Evolutionary conservation across 192 early-diverging fungal species (phyloP), one percentile per base, ranked within the genome.

Genomic region (Coemansia guatemalensis): DNA sequence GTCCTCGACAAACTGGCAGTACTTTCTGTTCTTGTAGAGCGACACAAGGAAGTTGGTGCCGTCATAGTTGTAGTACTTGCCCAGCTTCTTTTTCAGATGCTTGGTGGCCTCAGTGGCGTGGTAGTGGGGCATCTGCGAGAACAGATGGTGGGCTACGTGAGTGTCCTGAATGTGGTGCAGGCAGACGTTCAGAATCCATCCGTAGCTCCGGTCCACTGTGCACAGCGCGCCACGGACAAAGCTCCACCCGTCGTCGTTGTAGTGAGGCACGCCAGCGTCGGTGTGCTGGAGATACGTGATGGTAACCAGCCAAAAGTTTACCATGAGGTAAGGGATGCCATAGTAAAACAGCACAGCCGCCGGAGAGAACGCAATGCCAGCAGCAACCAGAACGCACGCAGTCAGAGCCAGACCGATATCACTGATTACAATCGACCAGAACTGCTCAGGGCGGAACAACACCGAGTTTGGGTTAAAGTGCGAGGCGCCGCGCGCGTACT

Each of bases 71-170:
- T 98, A 98, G 74, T 92, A 87, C 55, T 86, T 76, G 26, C 93
- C 95, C 35, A 96, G 78, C 53, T 88, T 82, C 83, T 89, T 86
- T 79, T 90, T 89, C 48, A 97, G 71, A 53, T 89, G 86, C 33
- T 62, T 62, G 22, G 96, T 98, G 3, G 96, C 96, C 74, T 95
- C 92, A 58, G 83, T 67, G 1, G 89, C 96, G 68, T 98, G 84
- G 83, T 98, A 98, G 83, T 95, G 93, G 11, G 96, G 96, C 94
- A 98, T 98, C n/a, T 87, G 92, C 9, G 91, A 92, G 84, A 97
- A 98, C 62, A 95, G 74, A 70, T 98, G 96, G 74, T 98, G 96
- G 8, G 90, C 94, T 21, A 98, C 94, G 69, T 98, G 94, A 3
- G 93, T 94, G 68, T 95, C 92, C 35, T 88, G 82, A 68, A 94